A percentile compares a stretch with the other conserved stretches of the same genome.
These are phyloP conservation scores for Hibiscus tridactylites DNA, from an alignment of 345 rosid genomes.

Conservation along the genomic window DNA sequence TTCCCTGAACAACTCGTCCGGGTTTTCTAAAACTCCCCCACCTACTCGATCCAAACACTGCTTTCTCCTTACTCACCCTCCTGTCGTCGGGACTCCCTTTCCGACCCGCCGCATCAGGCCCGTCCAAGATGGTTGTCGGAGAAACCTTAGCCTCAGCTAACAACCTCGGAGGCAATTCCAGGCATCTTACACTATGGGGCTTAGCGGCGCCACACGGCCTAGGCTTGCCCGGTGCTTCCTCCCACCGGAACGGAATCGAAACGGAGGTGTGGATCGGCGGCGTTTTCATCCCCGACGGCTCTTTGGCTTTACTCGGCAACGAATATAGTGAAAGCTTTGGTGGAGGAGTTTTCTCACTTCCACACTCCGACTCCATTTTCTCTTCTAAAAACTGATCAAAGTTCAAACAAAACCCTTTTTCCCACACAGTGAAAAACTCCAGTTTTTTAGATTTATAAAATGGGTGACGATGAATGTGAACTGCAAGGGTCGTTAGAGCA, in stretches of 20 bases:
- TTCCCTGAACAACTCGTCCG: slow-evolving; percentile 20
- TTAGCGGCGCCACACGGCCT: slow-evolving; percentile 19
- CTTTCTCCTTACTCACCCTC: slow-evolving; percentile 22
- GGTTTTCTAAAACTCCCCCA: slow-evolving; percentile 42
- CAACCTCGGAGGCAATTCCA: slow-evolving; percentile 72
- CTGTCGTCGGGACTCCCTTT: slow-evolving; percentile 20
- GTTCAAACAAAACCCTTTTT: too few species aligned
- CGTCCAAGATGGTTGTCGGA: slow-evolving; percentile 50
- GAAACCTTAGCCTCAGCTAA: slow-evolving; percentile 26
- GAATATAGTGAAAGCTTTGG: slow-evolving; percentile 53
- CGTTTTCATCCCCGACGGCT: slow-evolving; percentile 33
- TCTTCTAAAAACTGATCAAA: too few species aligned
- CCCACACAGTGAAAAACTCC: too few species aligned
- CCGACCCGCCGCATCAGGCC: slow-evolving; percentile 30
- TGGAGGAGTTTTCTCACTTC: neutral
- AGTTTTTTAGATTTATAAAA: neutral
- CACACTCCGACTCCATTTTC: slow-evolving; percentile 7
- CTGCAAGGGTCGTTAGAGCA: neutral
- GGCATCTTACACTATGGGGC: slow-evolving; percentile 19
- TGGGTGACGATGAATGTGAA: slow-evolving; percentile 2
- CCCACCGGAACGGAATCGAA: slow-evolving; percentile 83
- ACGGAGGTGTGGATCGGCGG: slow-evolving; percentile 53
- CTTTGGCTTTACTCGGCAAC: slow-evolving; percentile 24
- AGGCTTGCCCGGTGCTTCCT: slow-evolving; percentile 90
- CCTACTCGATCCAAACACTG: slow-evolving; percentile 35